A percentile compares a stretch with the other conserved stretches of the same genome.
Conservation (phyloP, 1,284 basidiomycete genomes). For the Ceratobasidium theobromae region DNA sequence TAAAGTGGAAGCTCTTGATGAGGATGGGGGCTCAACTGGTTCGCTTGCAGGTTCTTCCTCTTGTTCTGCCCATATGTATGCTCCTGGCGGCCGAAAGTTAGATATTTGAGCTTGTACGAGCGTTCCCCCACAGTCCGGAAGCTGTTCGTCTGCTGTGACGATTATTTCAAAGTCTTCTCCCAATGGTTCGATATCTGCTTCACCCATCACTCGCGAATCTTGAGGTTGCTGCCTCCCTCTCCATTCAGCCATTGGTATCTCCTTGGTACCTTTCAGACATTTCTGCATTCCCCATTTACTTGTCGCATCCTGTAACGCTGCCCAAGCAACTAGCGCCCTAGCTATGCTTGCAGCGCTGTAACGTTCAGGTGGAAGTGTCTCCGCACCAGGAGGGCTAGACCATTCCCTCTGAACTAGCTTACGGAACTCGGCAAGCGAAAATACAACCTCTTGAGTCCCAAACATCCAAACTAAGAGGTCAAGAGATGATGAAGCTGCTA, state of each 20-base stretch:
- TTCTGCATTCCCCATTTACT: constrained; percentile 70
- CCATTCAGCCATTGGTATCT: constrained; percentile 57
- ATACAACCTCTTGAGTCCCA: constrained; percentile 61
- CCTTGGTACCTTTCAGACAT: constrained; percentile 64
- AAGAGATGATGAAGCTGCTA: constrained; percentile 70
- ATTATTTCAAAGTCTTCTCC: constrained; percentile 37
- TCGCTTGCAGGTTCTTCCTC: not conserved
- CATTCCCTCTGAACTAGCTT: constrained; percentile 70
- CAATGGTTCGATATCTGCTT: constrained; percentile 29
- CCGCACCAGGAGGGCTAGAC: constrained; percentile 55
- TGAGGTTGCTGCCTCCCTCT: not conserved
- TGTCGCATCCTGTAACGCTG: constrained; percentile 72
- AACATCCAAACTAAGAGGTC: constrained; percentile 70
- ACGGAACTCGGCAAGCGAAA: constrained; percentile 76
- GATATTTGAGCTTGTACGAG: constrained; percentile 35
- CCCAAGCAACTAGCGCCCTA: constrained; percentile 71
- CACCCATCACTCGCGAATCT: constrained; percentile 3
- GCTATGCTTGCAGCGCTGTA: constrained; percentile 65
- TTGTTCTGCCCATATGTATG: constrained; percentile 15
- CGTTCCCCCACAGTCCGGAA: constrained; percentile 34
- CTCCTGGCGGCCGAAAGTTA: constrained; percentile 24
- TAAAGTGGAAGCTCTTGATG: not conserved
- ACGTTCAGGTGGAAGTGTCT: constrained; percentile 58
- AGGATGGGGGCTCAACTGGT: not conserved
- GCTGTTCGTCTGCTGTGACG: constrained; percentile 34